Evolutionary conservation across 2,329 filamentous ascomycete genomes (phyloP).

Genomic region (Claviceps monticola): DNA sequence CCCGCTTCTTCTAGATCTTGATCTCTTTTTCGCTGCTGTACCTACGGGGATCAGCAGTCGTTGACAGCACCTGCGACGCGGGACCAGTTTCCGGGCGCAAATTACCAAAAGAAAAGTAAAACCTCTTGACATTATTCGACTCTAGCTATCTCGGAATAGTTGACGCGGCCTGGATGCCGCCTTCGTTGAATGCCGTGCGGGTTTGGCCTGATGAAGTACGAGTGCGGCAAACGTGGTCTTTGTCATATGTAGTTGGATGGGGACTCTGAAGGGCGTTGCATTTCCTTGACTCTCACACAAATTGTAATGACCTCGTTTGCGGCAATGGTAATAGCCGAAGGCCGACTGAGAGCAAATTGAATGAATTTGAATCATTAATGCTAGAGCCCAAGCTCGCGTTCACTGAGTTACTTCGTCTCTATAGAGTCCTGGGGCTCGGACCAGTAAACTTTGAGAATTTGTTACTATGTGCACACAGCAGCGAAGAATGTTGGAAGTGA

Average conservation of each 20-base stretch:
- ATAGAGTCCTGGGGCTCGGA: constrained; percentile 32
- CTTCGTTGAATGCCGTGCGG: constrained; percentile 37
- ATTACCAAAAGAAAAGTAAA: constrained; percentile 34
- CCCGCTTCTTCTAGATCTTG: neutral
- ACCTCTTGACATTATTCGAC: constrained; percentile 45
- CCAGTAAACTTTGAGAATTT: constrained; percentile 45
- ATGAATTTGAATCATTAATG: too few species aligned
- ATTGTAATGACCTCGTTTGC: constrained; percentile 38
- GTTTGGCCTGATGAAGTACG: constrained; percentile 29
- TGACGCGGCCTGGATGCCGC: constrained; percentile 38
- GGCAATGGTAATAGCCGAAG: constrained; percentile 37
- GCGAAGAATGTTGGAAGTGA: neutral
- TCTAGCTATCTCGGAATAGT: constrained; percentile 42
- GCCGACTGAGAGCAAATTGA: constrained; percentile 27
- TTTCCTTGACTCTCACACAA: constrained; percentile 32
- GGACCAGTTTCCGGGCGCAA: constrained; percentile 26
- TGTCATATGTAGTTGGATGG: neutral
- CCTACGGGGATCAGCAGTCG: constrained; percentile 34
- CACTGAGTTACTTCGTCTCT: constrained; percentile 15
- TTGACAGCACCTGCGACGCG: constrained; percentile 32
- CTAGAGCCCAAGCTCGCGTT: too few species aligned
- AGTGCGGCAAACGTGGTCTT: neutral
- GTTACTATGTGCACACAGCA: neutral
- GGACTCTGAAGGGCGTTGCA: neutral
- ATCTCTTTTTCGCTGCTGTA: constrained; percentile 18